These are phyloP conservation scores for Tricholomella constricta DNA, from an alignment of 768 basidiomycete genomes.

Conservation along the genomic window DNA sequence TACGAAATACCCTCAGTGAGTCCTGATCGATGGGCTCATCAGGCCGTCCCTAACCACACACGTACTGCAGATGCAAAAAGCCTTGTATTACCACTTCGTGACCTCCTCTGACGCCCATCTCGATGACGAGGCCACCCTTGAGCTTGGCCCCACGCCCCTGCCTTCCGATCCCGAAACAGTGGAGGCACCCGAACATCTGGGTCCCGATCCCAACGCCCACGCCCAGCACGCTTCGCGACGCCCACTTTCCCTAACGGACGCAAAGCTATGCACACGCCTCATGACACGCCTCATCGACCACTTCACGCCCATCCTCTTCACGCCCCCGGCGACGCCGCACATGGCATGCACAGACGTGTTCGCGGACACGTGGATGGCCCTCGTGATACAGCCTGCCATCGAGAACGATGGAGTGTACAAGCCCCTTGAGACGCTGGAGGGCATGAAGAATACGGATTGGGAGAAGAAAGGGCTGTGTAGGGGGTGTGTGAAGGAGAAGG, in stretches of 20 bases:
- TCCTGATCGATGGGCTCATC: constrained; percentile 5
- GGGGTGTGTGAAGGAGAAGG: constrained; percentile 59
- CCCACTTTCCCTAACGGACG: constrained; percentile 31
- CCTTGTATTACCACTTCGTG: constrained; percentile 64
- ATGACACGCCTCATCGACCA: constrained; percentile 59
- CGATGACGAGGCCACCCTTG: constrained; percentile 2
- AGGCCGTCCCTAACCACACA: not conserved
- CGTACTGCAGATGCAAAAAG: constrained; percentile 53
- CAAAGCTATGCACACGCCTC: constrained; percentile 47
- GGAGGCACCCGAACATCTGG: not conserved
- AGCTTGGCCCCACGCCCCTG: not conserved
- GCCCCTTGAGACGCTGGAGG: constrained; percentile 71
- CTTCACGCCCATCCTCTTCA: constrained; percentile 75
- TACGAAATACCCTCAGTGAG: constrained; percentile 54
- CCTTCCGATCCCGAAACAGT: constrained; percentile 10
- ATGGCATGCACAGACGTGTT: constrained; percentile 75
- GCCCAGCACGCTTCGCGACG: constrained; percentile 9
- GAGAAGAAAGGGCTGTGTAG: constrained; percentile 54
- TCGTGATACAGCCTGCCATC: constrained; percentile 70
- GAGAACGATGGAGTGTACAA: constrained; percentile 63
- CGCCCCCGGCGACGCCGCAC: constrained; percentile 66
- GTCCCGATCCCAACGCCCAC: not conserved
- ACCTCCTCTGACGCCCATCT: constrained; percentile 30
- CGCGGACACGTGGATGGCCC: constrained; percentile 70
- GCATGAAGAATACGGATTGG: constrained; percentile 64